These are phyloP conservation scores for Knoxdaviesia proteae DNA, from an alignment of 2,329 filamentous ascomycete species.

Conservation along the genomic window DNA sequence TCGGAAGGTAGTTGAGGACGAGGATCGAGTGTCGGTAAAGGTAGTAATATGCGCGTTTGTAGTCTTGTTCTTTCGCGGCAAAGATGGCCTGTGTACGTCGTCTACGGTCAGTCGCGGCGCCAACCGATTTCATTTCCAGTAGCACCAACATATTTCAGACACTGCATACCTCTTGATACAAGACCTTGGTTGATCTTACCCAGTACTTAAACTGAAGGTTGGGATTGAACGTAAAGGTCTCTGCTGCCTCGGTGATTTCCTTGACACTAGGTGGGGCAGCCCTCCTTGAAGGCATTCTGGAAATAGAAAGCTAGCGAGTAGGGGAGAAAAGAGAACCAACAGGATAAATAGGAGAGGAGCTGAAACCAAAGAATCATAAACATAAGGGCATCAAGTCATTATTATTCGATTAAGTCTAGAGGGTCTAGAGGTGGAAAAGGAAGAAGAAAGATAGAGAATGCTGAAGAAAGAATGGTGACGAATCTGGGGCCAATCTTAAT, in stretches of 20 bases:
- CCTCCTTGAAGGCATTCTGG: not conserved
- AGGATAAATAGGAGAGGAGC: no score
- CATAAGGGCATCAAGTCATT: no score
- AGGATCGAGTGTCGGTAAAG: constrained; percentile 77
- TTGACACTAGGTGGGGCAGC: constrained; percentile 34
- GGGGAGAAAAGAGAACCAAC: not conserved
- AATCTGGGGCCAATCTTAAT: no score
- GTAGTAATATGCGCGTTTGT: constrained; percentile 73
- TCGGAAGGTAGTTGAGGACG: constrained; percentile 53
- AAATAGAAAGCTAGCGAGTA: not conserved
- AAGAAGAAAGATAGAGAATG: no score
- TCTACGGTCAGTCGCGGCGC: not conserved
- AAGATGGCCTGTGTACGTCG: constrained; percentile 43
- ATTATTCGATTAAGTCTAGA: no score
- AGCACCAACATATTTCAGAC: no score
- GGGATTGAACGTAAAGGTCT: constrained; percentile 63
- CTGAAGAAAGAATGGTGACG: no score
- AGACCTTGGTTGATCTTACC: constrained; percentile 58
- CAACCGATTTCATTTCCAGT: no score
- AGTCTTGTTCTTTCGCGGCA: constrained; percentile 70
- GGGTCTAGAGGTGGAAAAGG: no score
- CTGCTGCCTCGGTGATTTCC: constrained; percentile 56
- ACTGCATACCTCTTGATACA: constrained; percentile 56
- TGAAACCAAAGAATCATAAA: no score
- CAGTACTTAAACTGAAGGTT: constrained; percentile 61